These are phyloP conservation scores for Aspergillus ochraceus DNA, from an alignment of 2,329 filamentous ascomycete species.

Conservation along the genomic window DNA sequence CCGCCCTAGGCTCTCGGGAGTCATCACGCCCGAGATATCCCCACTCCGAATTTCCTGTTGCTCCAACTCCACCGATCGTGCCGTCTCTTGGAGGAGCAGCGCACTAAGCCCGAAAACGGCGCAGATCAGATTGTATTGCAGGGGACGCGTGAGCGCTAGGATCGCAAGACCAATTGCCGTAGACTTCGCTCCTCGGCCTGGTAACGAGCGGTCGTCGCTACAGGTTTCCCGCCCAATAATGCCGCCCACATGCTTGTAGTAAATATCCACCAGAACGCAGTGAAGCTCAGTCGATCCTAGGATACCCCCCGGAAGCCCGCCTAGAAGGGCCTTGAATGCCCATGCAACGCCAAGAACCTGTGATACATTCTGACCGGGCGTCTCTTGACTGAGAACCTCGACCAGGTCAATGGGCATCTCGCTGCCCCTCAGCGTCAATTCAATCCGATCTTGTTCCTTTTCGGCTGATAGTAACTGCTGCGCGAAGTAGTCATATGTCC, in stretches of 20 bases:
- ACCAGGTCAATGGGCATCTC: slow-evolving; percentile 30
- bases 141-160: slow-evolving; percentile 35
- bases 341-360: slow-evolving; percentile 36
- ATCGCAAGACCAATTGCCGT: slow-evolving; percentile 40
- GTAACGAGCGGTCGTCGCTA: slow-evolving; percentile 21
- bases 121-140: slow-evolving; percentile 43
- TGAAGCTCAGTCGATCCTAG: slow-evolving; percentile 39
- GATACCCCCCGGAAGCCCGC: slow-evolving; percentile 40
- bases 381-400: slow-evolving; percentile 7
- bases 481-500: slow-evolving; percentile 44
- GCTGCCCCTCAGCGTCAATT: slow-evolving; percentile 34
- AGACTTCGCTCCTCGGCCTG: slow-evolving; percentile 23
- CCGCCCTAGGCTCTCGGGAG: slow-evolving; percentile 29
- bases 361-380: slow-evolving; percentile 14
- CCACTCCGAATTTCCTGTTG: slow-evolving; percentile 18
- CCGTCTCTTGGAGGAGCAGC: slow-evolving; percentile 30
- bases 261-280: slow-evolving; percentile 31
- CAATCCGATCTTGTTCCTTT: slow-evolving; percentile 33
- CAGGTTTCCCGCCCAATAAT: slow-evolving; percentile 17
- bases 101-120: slow-evolving; percentile 40
- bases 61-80: slow-evolving; percentile 20
- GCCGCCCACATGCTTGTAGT: slow-evolving; percentile 19
- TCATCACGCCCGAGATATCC: slow-evolving; percentile 20
- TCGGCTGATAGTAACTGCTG: slow-evolving; percentile 39
- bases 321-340: slow-evolving; percentile 36